Conservation (phyloP, 2,329 filamentous ascomycete genomes). For the Verticillium albo-atrum region DNA sequence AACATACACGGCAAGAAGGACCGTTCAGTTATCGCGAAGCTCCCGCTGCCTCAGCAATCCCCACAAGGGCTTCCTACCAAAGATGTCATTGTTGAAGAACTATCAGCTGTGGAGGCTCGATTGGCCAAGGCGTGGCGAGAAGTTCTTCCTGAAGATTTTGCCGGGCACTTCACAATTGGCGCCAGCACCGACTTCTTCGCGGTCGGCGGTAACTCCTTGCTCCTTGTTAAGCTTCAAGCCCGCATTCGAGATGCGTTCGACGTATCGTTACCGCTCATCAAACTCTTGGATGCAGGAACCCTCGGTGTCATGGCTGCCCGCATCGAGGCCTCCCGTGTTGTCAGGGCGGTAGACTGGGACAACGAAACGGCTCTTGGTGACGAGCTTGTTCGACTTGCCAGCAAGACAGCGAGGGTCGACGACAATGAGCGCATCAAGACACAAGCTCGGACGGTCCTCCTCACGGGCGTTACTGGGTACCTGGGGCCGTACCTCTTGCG, state of each 20-base stretch:
- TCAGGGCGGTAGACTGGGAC: conserved; percentile 18
- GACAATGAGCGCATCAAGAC: no score
- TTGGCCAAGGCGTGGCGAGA: conserved; percentile 12
- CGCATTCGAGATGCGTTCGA: conserved; percentile 26
- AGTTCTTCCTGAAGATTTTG: conserved; percentile 15
- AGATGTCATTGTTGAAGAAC: neutral
- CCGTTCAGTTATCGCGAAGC: conserved; percentile 15
- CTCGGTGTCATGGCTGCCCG: conserved; percentile 32
- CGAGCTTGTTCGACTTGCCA: neutral
- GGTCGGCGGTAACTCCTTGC: conserved; percentile 35
- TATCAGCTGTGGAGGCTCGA: neutral
- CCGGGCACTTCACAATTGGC: conserved; percentile 11
- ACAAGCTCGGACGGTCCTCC: conserved; percentile 16
- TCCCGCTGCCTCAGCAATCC: conserved; percentile 16
- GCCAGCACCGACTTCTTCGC: conserved; percentile 32
- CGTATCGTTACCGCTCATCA: conserved; percentile 22
- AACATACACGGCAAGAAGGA: conserved; percentile 27
- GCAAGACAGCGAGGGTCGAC: no score
- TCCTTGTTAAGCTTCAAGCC: conserved; percentile 31
- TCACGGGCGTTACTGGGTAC: conserved; percentile 35
- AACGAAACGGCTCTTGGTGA: conserved; percentile 13
- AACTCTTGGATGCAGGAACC: conserved; percentile 32
- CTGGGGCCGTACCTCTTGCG: conserved; percentile 32
- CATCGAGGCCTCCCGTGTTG: conserved; percentile 14
- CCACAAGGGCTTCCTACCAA: neutral